These are phyloP conservation scores for Eimeria sp. DNA, from an alignment of 169 alveolate genomes.

Conservation along the genomic window DNA sequence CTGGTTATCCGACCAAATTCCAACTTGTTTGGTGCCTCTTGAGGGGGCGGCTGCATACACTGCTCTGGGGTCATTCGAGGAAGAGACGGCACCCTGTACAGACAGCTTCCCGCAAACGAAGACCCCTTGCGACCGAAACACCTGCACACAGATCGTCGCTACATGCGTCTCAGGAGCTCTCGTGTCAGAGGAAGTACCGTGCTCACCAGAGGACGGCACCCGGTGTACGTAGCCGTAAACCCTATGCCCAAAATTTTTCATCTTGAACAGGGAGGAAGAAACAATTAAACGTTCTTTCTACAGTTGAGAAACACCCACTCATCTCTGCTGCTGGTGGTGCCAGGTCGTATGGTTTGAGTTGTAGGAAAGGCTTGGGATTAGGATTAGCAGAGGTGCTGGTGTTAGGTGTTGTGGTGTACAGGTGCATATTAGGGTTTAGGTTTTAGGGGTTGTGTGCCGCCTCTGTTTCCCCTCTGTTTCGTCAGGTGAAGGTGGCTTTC, in stretches of 20 bases:
- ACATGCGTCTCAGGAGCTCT: background rate
- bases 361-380: no score
- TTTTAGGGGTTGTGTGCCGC: background rate
- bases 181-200: background rate
- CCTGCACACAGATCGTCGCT: constrained; percentile 1
- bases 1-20: constrained; percentile 4
- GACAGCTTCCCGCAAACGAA: background rate
- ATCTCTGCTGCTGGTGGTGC: no score
- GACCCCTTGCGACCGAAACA: background rate
- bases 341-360: no score
- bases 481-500: background rate
- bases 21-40: constrained; percentile 49
- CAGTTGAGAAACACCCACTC: no score
- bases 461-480: background rate
- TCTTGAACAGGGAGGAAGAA: background rate
- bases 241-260: background rate
- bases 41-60: constrained; percentile 61
- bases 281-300: no score
- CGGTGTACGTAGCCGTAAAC: background rate
- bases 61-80: constrained; percentile 46
- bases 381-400: no score
- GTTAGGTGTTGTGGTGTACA: background rate
- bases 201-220: constrained; percentile 3
- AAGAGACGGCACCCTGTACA: constrained; percentile 20
- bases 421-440: background rate